phyloP scores from a whole-genome alignment of 345 rosid genomes.

The Syzygium aromaticum region DNA sequence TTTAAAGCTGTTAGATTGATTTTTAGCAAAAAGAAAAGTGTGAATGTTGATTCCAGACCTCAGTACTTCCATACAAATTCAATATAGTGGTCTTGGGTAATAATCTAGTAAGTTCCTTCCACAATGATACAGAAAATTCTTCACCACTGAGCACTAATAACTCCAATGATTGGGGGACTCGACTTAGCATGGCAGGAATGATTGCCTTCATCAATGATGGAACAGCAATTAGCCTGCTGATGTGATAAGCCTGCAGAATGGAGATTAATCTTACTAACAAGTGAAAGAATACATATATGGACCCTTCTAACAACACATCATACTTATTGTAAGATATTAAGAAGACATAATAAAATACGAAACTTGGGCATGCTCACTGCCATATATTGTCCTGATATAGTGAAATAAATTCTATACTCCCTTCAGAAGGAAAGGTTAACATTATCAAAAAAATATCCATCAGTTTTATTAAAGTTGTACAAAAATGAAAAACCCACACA shows the following conservation, averaged over 20 bases:
- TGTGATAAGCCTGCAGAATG: constrained; percentile 53
- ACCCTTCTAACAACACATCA: background rate
- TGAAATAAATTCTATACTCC: background rate
- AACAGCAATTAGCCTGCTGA: constrained; percentile 69
- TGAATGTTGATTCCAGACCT: constrained; percentile 41
- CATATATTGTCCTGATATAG: background rate
- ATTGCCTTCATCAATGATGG: constrained; percentile 76
- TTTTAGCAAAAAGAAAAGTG: background rate
- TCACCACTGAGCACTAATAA: constrained; percentile 86
- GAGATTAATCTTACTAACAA: background rate
- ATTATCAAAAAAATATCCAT: background rate
- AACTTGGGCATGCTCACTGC: background rate
- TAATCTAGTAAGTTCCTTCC: constrained; percentile 55
- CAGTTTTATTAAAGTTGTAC: background rate
- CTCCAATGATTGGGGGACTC: constrained; percentile 46
- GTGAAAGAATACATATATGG: background rate
- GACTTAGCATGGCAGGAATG: constrained; percentile 59
- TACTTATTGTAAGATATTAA: background rate
- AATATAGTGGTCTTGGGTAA: constrained; percentile 63
- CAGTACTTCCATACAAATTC: constrained; percentile 93
- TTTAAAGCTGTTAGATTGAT: background rate
- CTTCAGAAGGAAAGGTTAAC: background rate
- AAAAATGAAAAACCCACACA: background rate
- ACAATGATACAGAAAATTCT: constrained; percentile 64
- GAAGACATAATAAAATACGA: background rate